phyloP scores from a whole-genome alignment of 192 early-diverging fungal species.

The Coemansia sp. region DNA sequence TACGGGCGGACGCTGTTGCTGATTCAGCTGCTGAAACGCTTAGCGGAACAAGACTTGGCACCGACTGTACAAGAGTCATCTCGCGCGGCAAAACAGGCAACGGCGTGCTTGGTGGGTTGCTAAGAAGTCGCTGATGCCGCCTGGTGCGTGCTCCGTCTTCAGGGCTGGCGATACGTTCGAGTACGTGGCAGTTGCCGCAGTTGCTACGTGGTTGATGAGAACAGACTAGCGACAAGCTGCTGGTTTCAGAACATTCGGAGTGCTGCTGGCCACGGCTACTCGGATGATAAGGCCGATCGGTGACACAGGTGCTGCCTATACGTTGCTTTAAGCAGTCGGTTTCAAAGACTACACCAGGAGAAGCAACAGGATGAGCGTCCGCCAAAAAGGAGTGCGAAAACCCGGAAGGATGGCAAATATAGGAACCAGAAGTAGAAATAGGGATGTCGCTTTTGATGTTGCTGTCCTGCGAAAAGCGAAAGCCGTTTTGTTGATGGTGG shows the following conservation, averaged over 20 bases:
- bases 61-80: constrained; percentile 18
- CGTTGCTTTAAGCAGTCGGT: not conserved
- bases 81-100: constrained; percentile 29
- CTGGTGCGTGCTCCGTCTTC: not conserved
- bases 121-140: constrained; percentile 20
- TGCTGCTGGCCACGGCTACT: not conserved
- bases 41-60: not conserved
- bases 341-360: not conserved
- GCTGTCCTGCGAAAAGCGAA: constrained; percentile 1
- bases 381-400: not conserved
- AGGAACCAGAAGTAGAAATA: constrained; percentile 7
- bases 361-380: not conserved
- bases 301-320: not conserved
- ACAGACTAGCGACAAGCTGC: not conserved
- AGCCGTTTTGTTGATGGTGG: not conserved
- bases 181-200: not conserved
- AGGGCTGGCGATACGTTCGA: not conserved
- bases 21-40: not conserved
- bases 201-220: not conserved
- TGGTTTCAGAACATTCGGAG: not conserved
- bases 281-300: not conserved
- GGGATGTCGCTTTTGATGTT: not conserved
- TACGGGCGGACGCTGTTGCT: constrained; percentile 2
- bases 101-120: constrained; percentile 41
- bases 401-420: constrained; percentile 3